Evolutionary conservation across 805 yeast species (phyloP).

Genomic region (Cyberlindnera meyerae): DNA sequence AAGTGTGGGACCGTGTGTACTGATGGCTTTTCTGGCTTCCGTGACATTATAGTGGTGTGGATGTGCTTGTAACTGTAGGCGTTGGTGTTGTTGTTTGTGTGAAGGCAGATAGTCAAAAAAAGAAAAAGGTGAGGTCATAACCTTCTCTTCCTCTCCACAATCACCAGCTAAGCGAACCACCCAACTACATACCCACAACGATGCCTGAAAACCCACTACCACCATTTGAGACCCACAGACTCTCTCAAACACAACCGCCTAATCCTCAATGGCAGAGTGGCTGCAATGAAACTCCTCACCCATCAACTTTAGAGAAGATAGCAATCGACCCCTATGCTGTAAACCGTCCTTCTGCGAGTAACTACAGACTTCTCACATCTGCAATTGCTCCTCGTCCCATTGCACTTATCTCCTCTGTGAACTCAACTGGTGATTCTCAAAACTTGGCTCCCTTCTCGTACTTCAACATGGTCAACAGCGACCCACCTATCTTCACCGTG

Average conservation of each 20-base stretch:
- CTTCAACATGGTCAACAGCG: constrained; percentile 41
- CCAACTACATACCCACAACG: no score
- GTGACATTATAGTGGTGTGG: neutral
- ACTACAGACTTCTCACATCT: constrained; percentile 47
- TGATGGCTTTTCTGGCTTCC: neutral
- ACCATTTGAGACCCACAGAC: constrained; percentile 4
- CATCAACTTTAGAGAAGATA: constrained; percentile 33
- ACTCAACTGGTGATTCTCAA: constrained; percentile 34
- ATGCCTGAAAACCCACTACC: no score
- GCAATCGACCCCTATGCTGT: constrained; percentile 39
- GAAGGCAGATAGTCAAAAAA: no score
- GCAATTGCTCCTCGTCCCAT: constrained; percentile 58
- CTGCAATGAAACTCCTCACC: neutral
- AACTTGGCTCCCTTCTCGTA: constrained; percentile 63
- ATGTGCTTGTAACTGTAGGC: no score
- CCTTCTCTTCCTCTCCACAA: no score
- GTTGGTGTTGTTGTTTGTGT: no score
- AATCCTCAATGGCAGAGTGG: constrained; percentile 9
- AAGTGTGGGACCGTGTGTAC: constrained; percentile 34
- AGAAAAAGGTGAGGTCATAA: no score
- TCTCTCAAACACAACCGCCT: constrained; percentile 7
- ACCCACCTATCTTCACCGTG: constrained; percentile 55
- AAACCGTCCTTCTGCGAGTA: constrained; percentile 23
- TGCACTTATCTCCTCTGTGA: constrained; percentile 49
- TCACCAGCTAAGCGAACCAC: no score